A percentile compares a stretch with the other conserved stretches of the same genome.
These are phyloP conservation scores for Chytridiales sp. DNA, from an alignment of 371 early-diverging fungal genomes.

Conservation along the genomic window DNA sequence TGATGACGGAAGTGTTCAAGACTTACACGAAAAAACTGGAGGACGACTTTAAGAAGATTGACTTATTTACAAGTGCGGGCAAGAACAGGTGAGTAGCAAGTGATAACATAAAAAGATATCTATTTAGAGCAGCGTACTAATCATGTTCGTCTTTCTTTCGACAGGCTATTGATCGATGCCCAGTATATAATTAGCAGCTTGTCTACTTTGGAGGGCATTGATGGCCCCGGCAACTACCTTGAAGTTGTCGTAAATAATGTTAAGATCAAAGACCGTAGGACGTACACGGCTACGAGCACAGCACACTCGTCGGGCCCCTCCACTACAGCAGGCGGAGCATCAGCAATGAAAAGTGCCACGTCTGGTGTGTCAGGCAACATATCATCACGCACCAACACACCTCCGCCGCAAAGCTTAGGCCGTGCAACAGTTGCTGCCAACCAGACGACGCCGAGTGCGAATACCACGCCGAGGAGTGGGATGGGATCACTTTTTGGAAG, in stretches of 20 bases:
- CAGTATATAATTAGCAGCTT: slow-evolving; percentile 66
- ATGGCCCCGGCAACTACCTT: slow-evolving; percentile 71
- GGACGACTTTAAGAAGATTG: slow-evolving; percentile 64
- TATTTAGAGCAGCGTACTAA: neutral
- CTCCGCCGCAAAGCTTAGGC: too few relatives aligned
- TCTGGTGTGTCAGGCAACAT: too few relatives aligned
- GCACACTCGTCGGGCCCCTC: neutral
- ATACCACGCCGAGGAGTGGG: too few relatives aligned
- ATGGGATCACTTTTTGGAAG: too few relatives aligned
- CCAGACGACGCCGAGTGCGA: too few relatives aligned
- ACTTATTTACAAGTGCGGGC: slow-evolving; percentile 69
- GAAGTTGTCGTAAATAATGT: slow-evolving; percentile 77
- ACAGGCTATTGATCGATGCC: slow-evolving; percentile 71
- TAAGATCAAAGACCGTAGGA: slow-evolving; percentile 49
- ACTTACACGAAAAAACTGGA: slow-evolving; percentile 72
- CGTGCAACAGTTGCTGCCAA: too few relatives aligned
- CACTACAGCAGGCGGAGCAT: neutral
- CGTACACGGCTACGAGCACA: neutral
- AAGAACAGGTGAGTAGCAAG: slow-evolving; percentile 60
- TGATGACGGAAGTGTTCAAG: slow-evolving; percentile 63
- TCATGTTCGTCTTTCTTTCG: slow-evolving; percentile 1
- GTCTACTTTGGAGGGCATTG: slow-evolving; percentile 65
- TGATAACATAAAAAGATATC: neutral
- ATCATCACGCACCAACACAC: too few relatives aligned
- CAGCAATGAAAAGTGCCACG: too few relatives aligned